Percentiles rank a stretch among this genome's conserved stretches.
phyloP scores from a whole-genome alignment of 768 basidiomycete species.

The Leccinum variicolor region DNA sequence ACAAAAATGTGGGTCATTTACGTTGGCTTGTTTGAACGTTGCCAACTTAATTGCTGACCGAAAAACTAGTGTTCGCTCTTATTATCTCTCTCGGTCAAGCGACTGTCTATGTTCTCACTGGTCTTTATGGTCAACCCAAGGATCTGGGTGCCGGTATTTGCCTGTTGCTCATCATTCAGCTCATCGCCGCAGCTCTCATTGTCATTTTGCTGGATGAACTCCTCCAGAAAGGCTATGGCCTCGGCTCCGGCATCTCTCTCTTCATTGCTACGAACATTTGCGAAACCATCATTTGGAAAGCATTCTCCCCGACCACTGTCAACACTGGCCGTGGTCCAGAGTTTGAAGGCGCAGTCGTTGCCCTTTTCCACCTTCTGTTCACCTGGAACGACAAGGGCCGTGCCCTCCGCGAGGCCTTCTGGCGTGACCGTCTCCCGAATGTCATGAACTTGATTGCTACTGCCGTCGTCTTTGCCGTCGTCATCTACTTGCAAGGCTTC shows the following conservation, averaged over 20 bases:
- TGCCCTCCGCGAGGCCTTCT: slow-evolving; percentile 96
- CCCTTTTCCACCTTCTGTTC: slow-evolving; percentile 96
- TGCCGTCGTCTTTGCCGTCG: slow-evolving; percentile 84
- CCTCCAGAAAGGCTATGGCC: slow-evolving; percentile 98
- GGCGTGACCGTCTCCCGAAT: slow-evolving; percentile 94
- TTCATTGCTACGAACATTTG: slow-evolving; percentile 99
- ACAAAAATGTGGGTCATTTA: slow-evolving; percentile 77
- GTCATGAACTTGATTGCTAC: slow-evolving; percentile 97
- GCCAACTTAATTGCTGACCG: not conserved
- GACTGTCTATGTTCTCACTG: slow-evolving; percentile 95
- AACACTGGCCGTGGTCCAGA: slow-evolving; percentile 98
- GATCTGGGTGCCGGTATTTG: slow-evolving; percentile 97
- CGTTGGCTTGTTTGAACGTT: not conserved
- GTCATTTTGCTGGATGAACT: slow-evolving; percentile 98
- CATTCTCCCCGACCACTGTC: slow-evolving; percentile 95
- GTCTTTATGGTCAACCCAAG: slow-evolving; percentile 91
- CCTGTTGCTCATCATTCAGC: slow-evolving; percentile 93
- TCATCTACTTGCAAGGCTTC: slow-evolving; percentile 99
- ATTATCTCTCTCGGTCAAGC: slow-evolving; percentile 96
- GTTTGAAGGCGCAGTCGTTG: slow-evolving; percentile 95
- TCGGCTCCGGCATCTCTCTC: slow-evolving; percentile 96
- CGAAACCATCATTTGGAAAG: slow-evolving; percentile 99
- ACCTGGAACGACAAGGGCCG: slow-evolving; percentile 99
- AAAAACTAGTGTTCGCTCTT: slow-evolving; percentile 81
- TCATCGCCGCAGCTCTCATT: slow-evolving; percentile 89